These are phyloP conservation scores for Pseudocohnilembus persalinus DNA, from an alignment of 169 alveolate species.

Conservation along the genomic window DNA sequence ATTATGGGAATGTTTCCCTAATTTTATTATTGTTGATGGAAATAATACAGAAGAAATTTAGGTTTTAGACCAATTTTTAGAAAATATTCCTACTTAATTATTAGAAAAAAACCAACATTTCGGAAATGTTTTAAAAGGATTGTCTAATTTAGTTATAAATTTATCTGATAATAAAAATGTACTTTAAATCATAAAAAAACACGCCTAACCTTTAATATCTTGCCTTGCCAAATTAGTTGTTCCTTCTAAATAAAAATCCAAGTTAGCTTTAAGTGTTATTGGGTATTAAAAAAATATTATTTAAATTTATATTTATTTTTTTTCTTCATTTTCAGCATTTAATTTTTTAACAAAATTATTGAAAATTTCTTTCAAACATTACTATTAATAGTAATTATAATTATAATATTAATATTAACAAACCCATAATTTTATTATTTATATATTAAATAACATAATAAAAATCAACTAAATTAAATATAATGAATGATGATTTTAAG, in stretches of 20 bases:
- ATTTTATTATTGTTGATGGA: conserved; percentile 9
- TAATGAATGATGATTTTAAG: neutral
- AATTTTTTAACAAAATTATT: no score
- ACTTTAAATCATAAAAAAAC: neutral
- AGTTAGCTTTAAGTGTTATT: neutral
- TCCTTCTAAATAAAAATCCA: conserved; percentile 1
- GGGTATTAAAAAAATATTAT: neutral
- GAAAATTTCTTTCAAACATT: no score
- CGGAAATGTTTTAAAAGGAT: conserved; percentile 6
- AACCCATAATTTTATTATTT: neutral
- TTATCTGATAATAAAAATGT: neutral
- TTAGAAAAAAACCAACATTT: conserved; percentile 16
- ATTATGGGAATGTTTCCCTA: conserved; percentile 24
- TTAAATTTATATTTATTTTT: no score
- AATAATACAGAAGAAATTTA: neutral
- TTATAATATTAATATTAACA: no score
- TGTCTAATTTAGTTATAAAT: neutral
- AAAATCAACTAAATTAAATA: no score
- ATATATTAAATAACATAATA: no score
- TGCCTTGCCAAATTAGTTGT: neutral
- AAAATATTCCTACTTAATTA: neutral
- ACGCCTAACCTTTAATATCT: neutral
- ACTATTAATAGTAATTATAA: no score
- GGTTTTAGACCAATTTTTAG: conserved; percentile 13
- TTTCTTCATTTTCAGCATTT: no score